These are phyloP conservation scores for Penicillium pancosmium DNA, from an alignment of 495 filamentous ascomycete genomes.

Conservation along the genomic window DNA sequence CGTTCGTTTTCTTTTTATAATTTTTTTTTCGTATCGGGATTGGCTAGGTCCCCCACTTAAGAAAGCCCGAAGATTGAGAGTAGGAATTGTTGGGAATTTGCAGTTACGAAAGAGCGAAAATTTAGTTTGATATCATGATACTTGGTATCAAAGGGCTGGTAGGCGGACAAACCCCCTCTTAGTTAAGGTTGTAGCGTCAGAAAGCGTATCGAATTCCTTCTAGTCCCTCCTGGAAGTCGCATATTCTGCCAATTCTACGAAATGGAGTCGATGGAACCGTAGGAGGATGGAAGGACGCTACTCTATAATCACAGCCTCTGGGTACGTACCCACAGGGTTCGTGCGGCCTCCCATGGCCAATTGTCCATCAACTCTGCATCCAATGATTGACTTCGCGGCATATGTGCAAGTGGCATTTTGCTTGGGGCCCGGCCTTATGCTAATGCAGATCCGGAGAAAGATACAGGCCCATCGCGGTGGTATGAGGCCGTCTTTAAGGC, in stretches of 20 bases:
- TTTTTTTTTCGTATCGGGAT: background rate
- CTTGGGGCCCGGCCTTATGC: constrained; percentile 16
- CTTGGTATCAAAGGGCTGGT: background rate
- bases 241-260: background rate
- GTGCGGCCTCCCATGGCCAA: constrained; percentile 12
- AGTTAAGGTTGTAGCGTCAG: background rate
- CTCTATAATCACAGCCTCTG: constrained; percentile 29
- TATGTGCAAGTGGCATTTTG: constrained; percentile 14
- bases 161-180: background rate
- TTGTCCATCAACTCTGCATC: constrained; percentile 16
- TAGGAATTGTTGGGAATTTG: background rate
- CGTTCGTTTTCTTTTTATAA: background rate
- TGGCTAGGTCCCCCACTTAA: background rate
- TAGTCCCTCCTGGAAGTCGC: background rate
- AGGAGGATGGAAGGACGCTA: constrained; percentile 12
- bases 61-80: background rate
- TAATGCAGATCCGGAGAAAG: constrained; percentile 27
- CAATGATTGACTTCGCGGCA: constrained; percentile 11
- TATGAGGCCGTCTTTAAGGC: constrained; percentile 15
- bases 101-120: background rate
- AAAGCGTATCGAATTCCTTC: constrained; percentile 3
- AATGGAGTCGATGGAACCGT: background rate
- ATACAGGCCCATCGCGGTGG: constrained; percentile 2
- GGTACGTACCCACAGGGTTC: constrained; percentile 28
- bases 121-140: background rate